These are phyloP conservation scores for Globisporangium yorkense DNA, from an alignment of 352 stramenopile species.

Conservation along the genomic window DNA sequence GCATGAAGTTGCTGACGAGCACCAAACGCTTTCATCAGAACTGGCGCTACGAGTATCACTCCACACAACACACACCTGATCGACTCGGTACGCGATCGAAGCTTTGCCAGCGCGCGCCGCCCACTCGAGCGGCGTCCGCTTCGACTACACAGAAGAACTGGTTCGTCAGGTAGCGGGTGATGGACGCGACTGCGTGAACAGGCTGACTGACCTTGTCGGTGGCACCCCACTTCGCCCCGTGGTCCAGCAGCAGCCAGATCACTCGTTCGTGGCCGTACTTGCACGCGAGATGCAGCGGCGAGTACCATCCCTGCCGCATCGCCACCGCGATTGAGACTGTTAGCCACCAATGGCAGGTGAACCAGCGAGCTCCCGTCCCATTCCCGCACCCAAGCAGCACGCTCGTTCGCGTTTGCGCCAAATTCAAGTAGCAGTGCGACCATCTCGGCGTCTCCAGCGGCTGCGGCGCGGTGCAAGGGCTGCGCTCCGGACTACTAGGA, in stretches of 20 bases:
- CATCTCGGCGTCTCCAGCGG: slow-evolving; percentile 31
- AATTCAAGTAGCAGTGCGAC: slow-evolving; percentile 37
- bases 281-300: slow-evolving; percentile 70
- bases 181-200: neutral
- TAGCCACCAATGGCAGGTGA: neutral
- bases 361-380: neutral
- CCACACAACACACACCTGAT: slow-evolving; percentile 26
- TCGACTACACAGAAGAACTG: slow-evolving; percentile 14
- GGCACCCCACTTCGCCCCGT: slow-evolving; percentile 49
- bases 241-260: slow-evolving; percentile 56
- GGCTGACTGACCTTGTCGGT: slow-evolving; percentile 40
- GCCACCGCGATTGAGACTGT: neutral
- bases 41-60: too few relatives aligned
- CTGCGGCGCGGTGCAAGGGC: slow-evolving; percentile 59
- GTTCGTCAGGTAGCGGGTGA: neutral
- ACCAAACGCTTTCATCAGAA: neutral
- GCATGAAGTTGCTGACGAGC: slow-evolving; percentile 37
- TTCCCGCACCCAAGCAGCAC: slow-evolving; percentile 50
- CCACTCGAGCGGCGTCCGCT: slow-evolving; percentile 73
- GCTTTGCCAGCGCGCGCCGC: slow-evolving; percentile 58
- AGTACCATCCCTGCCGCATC: slow-evolving; percentile 54
- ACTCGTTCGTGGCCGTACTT: slow-evolving; percentile 54
- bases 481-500: slow-evolving; percentile 47
- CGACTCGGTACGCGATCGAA: slow-evolving; percentile 64
- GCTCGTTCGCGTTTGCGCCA: slow-evolving; percentile 46